These are phyloP conservation scores for Atkinsonella hypoxylon DNA, from an alignment of 2,329 filamentous ascomycete genomes.

Conservation along the genomic window DNA sequence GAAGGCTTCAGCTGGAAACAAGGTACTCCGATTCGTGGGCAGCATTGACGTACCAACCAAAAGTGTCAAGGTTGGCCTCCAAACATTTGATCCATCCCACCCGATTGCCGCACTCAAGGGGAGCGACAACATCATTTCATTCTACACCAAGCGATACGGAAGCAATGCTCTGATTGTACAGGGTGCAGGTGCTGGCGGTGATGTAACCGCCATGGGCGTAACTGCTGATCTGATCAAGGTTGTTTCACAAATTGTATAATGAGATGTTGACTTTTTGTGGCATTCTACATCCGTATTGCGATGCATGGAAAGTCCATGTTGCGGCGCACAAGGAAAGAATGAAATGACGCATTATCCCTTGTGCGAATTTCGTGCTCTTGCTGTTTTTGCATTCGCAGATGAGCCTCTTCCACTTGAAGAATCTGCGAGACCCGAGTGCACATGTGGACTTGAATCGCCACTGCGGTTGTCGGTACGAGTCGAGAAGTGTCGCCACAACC, in stretches of 20 bases:
- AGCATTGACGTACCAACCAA: slow-evolving; percentile 77
- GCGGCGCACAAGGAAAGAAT: neutral
- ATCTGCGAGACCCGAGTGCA: neutral
- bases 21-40: slow-evolving; percentile 88
- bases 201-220: slow-evolving; percentile 96
- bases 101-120: slow-evolving; percentile 92
- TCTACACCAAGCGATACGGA: slow-evolving; percentile 93
- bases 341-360: slow-evolving; percentile 3
- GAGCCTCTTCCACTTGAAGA: neutral
- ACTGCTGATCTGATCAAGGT: slow-evolving; percentile 90
- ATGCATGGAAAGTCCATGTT: neutral
- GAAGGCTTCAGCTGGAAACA: slow-evolving; percentile 76
- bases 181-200: slow-evolving; percentile 84
- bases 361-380: slow-evolving; percentile 2
- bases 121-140: slow-evolving; percentile 97
- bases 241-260: slow-evolving; percentile 51
- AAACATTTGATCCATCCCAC: slow-evolving; percentile 78
- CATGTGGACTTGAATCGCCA: neutral
- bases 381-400: slow-evolving; percentile 1
- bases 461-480: slow-evolving; percentile 8
- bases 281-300: neutral
- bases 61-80: slow-evolving; percentile 79
- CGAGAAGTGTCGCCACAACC: slow-evolving; percentile 35
- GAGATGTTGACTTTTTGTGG: neutral
- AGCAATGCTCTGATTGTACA: slow-evolving; percentile 86